Evolutionary conservation across 129 eudicot genomes (phyloP), one percentile per base, ranked within the genome.

Genomic region (Logfia minima): DNA sequence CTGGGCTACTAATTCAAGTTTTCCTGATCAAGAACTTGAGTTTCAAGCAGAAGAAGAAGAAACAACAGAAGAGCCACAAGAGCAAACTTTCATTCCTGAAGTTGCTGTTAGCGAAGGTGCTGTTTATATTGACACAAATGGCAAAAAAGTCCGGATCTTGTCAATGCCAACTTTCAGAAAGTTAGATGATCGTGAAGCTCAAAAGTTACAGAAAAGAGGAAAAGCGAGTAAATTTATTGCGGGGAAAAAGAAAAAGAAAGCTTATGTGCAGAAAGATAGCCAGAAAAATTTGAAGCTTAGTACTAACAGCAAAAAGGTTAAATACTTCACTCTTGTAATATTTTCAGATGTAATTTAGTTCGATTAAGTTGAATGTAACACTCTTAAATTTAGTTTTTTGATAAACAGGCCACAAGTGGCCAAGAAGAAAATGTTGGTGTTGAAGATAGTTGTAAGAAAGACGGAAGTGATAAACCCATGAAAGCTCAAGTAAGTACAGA

Each of bases 121-220:
- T 43, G 97, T 90, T n/a, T 93, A 87, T 80, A 73, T 93, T 48
- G 98, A 93, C 74, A 80, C 86, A 21, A 71, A 77, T 84, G 98
- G 98, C 70, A 93, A 81, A 8, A 90, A 93, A 82, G 86, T 93
- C 79, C 91, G 96, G 37, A 88, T 90, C 55, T 78, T 93, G 74
- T 93, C 98, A 2, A 56, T 18, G n/a, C 75, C 85, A 34, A 87
- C 71, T 60, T 43, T 59, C 22, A 58, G 71, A 53, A 66, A 32
- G 4, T 43, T 32, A 51, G 82, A 85, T 51, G 67, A 61, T 65
- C 28, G 22, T 58, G 75, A 58, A 60, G 65, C 62, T 43, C 77
- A 26, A 43, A 87, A 76, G 58, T 64, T 75, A 24, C 52, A 67
- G 18, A 81, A 85, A 67, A 88, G 84, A 26, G 26, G 32, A 59